Percentiles rank a stretch among this genome's conserved stretches.
phyloP scores from a whole-genome alignment of 2,329 filamentous ascomycete species.

The Plectosphaerella plurivora region DNA sequence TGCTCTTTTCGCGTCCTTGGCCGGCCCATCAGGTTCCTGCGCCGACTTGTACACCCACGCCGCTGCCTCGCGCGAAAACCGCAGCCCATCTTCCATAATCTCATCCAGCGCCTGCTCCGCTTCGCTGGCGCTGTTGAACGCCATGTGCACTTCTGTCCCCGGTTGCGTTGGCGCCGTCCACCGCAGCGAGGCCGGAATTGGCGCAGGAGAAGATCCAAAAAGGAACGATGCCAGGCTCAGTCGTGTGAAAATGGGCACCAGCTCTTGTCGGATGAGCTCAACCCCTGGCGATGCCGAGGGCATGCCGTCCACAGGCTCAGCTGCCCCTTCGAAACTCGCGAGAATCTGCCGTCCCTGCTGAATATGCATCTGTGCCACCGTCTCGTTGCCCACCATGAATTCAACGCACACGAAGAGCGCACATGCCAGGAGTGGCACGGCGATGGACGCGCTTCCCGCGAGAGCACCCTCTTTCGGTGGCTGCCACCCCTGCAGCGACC shows the following conservation, averaged over 20 bases:
- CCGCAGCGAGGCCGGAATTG: constrained; percentile 30
- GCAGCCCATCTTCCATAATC: constrained; percentile 32
- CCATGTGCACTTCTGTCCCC: constrained; percentile 3
- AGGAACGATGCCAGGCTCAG: constrained; percentile 35
- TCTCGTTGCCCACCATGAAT: constrained; percentile 45
- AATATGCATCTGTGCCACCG: constrained; percentile 39
- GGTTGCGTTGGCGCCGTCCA: constrained; percentile 21
- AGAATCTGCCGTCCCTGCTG: constrained; percentile 38
- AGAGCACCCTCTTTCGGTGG: constrained; percentile 21
- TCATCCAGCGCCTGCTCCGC: constrained; percentile 27
- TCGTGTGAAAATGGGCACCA: constrained; percentile 39
- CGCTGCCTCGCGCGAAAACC: constrained; percentile 25
- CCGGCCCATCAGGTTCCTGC: constrained; percentile 16
- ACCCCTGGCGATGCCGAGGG: constrained; percentile 20
- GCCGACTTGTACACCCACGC: constrained; percentile 18
- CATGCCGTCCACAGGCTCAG: constrained; percentile 9
- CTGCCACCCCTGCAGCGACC: constrained; percentile 31
- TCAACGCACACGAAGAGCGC: constrained; percentile 50
- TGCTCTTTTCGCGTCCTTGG: constrained; percentile 6
- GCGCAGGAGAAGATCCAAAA: constrained; percentile 29
- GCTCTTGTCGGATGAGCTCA: constrained; percentile 31
- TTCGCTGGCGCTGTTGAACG: constrained; percentile 27
- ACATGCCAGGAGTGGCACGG: constrained; percentile 37
- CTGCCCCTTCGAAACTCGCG: constrained; percentile 10
- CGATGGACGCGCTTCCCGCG: constrained; percentile 15